phyloP scores from a whole-genome alignment of 495 filamentous ascomycete species.

The Aspergillus ellipticus region DNA sequence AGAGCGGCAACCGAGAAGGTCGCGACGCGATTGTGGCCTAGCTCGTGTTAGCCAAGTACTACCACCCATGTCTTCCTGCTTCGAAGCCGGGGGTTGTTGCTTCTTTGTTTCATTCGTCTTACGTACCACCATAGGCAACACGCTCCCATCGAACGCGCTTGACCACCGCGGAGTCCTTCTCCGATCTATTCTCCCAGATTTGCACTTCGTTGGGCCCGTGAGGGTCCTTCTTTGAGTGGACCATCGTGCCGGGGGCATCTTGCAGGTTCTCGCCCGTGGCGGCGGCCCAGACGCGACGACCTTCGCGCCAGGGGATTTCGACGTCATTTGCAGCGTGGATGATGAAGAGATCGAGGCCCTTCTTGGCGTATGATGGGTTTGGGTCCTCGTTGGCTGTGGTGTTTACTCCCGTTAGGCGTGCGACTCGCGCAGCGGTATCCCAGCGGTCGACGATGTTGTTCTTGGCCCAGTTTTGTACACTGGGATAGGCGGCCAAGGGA shows the following conservation, averaged over 20 bases:
- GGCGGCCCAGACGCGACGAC: constrained; percentile 49
- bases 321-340: constrained; percentile 72
- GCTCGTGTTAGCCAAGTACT: too few relatives aligned
- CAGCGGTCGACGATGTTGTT: constrained; percentile 52
- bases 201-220: constrained; percentile 30
- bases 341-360: constrained; percentile 60
- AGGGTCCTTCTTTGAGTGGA: constrained; percentile 31
- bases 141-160: constrained; percentile 49
- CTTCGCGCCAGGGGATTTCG: constrained; percentile 66
- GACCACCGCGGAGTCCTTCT: constrained; percentile 32
- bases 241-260: constrained; percentile 49
- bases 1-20: constrained; percentile 52
- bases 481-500: constrained; percentile 61
- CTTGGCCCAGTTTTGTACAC: constrained; percentile 43
- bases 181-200: constrained; percentile 35
- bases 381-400: constrained; percentile 17
- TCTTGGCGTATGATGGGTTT: constrained; percentile 36
- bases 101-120: neutral
- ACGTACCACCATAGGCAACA: constrained; percentile 46
- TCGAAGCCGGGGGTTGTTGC: too few relatives aligned
- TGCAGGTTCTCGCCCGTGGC: constrained; percentile 42
- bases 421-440: constrained; percentile 50
- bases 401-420: constrained; percentile 35
- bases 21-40: constrained; percentile 50
- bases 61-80: too few relatives aligned